phyloP scores from a whole-genome alignment of 225 moss, liverwort and hornwort species.

The Thuidium tamariscinum region DNA sequence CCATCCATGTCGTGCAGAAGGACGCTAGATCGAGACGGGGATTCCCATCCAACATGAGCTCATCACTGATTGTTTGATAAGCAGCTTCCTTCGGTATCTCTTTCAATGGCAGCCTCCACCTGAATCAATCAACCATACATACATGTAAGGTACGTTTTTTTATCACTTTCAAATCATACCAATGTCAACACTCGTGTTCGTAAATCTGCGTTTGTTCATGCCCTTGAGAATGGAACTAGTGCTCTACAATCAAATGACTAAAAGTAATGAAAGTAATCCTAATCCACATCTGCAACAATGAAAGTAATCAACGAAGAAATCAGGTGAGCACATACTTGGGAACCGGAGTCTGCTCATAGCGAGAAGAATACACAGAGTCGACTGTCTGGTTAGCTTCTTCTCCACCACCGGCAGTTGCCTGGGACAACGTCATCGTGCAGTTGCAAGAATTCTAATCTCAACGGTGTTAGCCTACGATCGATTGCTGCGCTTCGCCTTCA shows the following conservation, averaged over 20 bases:
- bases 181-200: background rate
- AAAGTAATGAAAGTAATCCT: no score
- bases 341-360: constrained; percentile 10
- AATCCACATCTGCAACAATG: background rate
- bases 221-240: background rate
- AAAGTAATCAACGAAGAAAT: background rate
- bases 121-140: background rate
- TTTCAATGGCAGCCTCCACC: constrained; percentile 35
- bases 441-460: background rate
- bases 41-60: constrained; percentile 95
- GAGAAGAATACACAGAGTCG: constrained; percentile 36
- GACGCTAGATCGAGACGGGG: constrained; percentile 85
- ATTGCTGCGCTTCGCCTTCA: background rate
- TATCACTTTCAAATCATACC: background rate
- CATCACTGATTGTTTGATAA: constrained; percentile 64
- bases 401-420: background rate
- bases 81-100: constrained; percentile 81
- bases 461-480: background rate
- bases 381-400: background rate
- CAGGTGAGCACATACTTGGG: constrained; percentile 8
- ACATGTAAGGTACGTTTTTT: background rate
- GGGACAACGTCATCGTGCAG: constrained; percentile 25
- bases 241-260: background rate
- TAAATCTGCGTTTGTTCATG: no score
- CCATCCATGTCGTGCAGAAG: constrained; percentile 93